These are phyloP conservation scores for Fusarium fracticaudum DNA, from an alignment of 2,329 filamentous ascomycete species.

Conservation along the genomic window DNA sequence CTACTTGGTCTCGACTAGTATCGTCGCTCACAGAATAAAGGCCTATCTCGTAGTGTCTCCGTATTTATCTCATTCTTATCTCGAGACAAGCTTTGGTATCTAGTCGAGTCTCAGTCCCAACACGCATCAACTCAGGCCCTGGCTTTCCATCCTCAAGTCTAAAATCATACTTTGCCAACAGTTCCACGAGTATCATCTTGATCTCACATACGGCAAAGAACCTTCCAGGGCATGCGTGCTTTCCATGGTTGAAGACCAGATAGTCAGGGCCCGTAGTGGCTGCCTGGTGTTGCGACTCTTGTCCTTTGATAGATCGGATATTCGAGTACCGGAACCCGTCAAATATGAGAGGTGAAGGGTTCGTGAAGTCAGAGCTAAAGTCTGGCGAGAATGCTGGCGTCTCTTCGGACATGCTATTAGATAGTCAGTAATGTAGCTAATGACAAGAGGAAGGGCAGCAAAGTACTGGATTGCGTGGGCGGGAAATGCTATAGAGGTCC, in stretches of 20 bases:
- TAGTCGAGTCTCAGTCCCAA: fast-evolving
- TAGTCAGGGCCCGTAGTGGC: background rate
- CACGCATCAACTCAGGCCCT: background rate
- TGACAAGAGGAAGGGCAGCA: fast-evolving
- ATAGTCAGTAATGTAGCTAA: background rate
- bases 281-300: background rate
- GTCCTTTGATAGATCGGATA: background rate
- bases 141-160: background rate
- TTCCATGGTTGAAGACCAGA: background rate
- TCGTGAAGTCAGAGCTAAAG: background rate
- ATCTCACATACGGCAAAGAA: background rate
- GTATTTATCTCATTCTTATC: background rate
- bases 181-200: background rate
- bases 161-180: background rate
- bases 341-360: background rate
- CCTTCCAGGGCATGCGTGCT: background rate
- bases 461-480: background rate
- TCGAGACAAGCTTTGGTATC: background rate
- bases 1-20: fast-evolving
- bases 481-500: background rate
- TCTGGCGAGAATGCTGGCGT: background rate
- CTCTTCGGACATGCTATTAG: background rate
- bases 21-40: background rate
- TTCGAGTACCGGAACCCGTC: background rate
- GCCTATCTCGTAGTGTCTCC: too few species aligned